Evolutionary conservation across 306 rosid genomes (phyloP).

Genomic region (Casuarina cunninghamiana): DNA sequence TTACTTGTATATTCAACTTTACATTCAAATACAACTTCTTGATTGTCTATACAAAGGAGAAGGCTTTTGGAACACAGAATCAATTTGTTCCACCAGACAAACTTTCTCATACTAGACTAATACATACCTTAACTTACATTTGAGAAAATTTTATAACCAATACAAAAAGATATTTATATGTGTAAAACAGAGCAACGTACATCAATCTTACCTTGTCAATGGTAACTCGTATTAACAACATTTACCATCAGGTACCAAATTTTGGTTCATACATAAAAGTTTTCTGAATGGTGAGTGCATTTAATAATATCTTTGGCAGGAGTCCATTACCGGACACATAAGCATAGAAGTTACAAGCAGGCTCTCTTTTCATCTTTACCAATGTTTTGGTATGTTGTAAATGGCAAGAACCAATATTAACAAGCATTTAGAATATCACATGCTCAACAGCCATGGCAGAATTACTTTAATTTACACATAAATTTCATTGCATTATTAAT

Average conservation of each 20-base stretch:
- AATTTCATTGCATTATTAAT: conserved; percentile 17
- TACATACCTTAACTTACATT: not conserved
- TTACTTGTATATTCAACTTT: not conserved
- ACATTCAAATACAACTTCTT: not conserved
- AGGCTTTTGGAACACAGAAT: not conserved
- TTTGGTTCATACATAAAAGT: not conserved
- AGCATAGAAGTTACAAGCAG: not conserved
- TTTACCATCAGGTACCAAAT: not conserved
- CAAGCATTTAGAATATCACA: not conserved
- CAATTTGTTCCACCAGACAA: not conserved
- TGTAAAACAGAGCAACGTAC: not conserved
- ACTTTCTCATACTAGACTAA: not conserved
- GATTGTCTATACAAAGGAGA: not conserved
- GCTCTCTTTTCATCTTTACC: not conserved
- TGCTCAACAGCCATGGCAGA: conserved; percentile 20
- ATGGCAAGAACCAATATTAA: conserved; percentile 16
- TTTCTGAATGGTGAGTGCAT: not conserved
- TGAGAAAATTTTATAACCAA: not conserved
- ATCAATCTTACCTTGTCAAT: not conserved
- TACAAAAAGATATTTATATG: not conserved
- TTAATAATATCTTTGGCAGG: not conserved
- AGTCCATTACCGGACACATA: not conserved
- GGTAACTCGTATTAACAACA: not conserved
- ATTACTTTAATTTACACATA: conserved; percentile 14
- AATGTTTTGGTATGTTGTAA: not conserved